A percentile compares a stretch with the other conserved stretches of the same genome.
Conservation (phyloP, 768 basidiomycete genomes). For the Leucosporidium yakuticum region DNA sequence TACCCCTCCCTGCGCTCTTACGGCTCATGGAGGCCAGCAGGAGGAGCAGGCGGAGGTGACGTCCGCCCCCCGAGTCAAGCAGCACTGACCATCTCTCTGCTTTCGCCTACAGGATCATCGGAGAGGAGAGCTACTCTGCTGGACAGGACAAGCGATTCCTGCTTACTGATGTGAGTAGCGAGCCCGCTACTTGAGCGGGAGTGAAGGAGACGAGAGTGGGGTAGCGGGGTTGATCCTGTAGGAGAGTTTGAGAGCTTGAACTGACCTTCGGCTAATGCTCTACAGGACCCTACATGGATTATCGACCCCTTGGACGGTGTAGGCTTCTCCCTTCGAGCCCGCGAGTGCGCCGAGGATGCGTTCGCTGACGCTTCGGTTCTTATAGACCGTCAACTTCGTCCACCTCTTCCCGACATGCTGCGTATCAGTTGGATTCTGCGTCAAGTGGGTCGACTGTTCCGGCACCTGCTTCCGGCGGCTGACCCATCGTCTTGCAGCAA, state of each 20-base stretch:
- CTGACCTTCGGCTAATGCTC: neutral
- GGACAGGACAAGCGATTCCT: slow-evolving; percentile 38
- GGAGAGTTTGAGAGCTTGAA: neutral
- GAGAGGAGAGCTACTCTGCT: slow-evolving; percentile 37
- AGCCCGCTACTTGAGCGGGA: neutral
- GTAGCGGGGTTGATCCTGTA: neutral
- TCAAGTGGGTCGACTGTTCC: slow-evolving; percentile 24
- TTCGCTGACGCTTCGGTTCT: neutral
- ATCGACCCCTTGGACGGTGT: slow-evolving; percentile 36
- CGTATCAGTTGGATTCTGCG: slow-evolving; percentile 35
- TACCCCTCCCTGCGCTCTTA: too few relatives aligned
- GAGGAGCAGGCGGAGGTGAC: too few relatives aligned
- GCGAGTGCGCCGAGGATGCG: neutral
- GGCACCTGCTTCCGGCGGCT: neutral
- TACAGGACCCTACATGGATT: slow-evolving; percentile 36
- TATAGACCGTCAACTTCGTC: slow-evolving; percentile 38
- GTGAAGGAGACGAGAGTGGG: neutral
- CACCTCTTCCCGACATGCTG: slow-evolving; percentile 38
- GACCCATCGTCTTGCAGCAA: slow-evolving; percentile 16
- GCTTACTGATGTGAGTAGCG: slow-evolving; percentile 23
- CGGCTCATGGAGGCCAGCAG: too few relatives aligned
- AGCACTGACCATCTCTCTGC: neutral
- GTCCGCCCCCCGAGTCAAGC: too few relatives aligned
- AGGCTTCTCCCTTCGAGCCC: neutral
- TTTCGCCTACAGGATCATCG: slow-evolving; percentile 32